Conservation (phyloP, 106 monocot genomes). For the Dioscorea dumetorum region DNA sequence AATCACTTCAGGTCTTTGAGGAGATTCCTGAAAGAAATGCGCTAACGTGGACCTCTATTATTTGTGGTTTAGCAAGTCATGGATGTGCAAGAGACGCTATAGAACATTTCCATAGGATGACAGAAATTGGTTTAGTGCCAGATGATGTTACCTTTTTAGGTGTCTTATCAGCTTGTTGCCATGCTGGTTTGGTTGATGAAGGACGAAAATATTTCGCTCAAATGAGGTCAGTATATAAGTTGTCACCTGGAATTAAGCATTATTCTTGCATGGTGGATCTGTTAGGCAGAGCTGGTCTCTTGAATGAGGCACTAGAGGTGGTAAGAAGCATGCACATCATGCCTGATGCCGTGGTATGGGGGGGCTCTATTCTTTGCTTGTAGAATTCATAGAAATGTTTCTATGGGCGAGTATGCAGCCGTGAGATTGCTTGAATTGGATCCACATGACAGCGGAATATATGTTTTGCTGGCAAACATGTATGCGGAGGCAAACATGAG, state of each 20-base stretch:
- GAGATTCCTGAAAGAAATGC: slow-evolving; percentile 34
- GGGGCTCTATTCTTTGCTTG: slow-evolving; percentile 56
- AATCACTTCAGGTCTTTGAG: slow-evolving; percentile 21
- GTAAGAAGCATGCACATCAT: slow-evolving; percentile 42
- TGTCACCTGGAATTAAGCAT: slow-evolving; percentile 47
- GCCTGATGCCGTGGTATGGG: slow-evolving; percentile 47
- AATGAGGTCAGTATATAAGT: slow-evolving; percentile 38
- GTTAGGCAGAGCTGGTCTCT: slow-evolving; percentile 50
- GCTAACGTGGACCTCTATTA: slow-evolving; percentile 45
- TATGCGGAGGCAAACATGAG: slow-evolving; percentile 32
- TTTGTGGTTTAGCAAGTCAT: slow-evolving; percentile 45
- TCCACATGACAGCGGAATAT: slow-evolving; percentile 31
- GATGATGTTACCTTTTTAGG: slow-evolving; percentile 62
- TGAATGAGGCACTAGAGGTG: slow-evolving; percentile 47
- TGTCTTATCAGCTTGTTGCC: slow-evolving; percentile 53
- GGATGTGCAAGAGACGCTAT: slow-evolving; percentile 39
- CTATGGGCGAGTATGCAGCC: slow-evolving; percentile 36
- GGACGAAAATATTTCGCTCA: slow-evolving; percentile 40
- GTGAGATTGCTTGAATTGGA: slow-evolving; percentile 24
- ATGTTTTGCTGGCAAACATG: slow-evolving; percentile 43
- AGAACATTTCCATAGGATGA: slow-evolving; percentile 31
- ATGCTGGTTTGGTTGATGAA: slow-evolving; percentile 43
- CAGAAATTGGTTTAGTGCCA: slow-evolving; percentile 28
- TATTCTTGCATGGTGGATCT: slow-evolving; percentile 70
- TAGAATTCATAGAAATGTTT: slow-evolving; percentile 35